phyloP scores from a whole-genome alignment of 192 early-diverging fungal genomes.

The Glomus cerebriforme region DNA sequence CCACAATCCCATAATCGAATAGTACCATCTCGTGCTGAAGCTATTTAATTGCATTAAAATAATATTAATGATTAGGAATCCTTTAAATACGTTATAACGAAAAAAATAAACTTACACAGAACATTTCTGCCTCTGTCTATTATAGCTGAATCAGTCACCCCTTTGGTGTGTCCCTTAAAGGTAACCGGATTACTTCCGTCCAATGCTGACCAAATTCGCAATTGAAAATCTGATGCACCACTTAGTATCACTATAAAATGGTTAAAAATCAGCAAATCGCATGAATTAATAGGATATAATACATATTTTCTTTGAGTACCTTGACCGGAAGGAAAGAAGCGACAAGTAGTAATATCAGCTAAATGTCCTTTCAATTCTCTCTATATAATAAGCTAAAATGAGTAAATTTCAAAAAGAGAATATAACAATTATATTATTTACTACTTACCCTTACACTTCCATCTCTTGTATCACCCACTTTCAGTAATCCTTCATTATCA shows the following conservation, averaged over 20 bases:
- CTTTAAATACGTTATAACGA: neutral
- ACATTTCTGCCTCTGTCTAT: conserved; percentile 68
- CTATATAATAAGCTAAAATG: conserved; percentile 30
- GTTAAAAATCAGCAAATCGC: neutral
- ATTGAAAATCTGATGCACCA: conserved; percentile 65
- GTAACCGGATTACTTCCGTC: conserved; percentile 77
- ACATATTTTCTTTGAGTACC: conserved; percentile 36
- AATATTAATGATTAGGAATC: neutral
- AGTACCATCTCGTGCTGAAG: conserved; percentile 58
- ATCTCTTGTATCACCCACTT: conserved; percentile 43
- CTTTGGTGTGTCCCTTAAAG: conserved; percentile 65
- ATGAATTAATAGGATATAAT: neutral
- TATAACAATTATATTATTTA: neutral
- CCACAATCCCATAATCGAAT: conserved; percentile 62
- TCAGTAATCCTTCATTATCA: conserved; percentile 40
- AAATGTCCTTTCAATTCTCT: conserved; percentile 62
- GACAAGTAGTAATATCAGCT: conserved; percentile 64
- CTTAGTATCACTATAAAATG: conserved; percentile 59
- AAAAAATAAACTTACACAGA: conserved; percentile 49
- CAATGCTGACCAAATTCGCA: conserved; percentile 73
- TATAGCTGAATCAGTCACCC: conserved; percentile 64
- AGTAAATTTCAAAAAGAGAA: neutral
- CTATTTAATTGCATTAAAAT: conserved; percentile 26
- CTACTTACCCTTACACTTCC: conserved; percentile 44
- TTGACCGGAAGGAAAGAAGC: conserved; percentile 79